Conservation (phyloP, 768 basidiomycete species). For the Cystofilobasidium bisporidii region DNA sequence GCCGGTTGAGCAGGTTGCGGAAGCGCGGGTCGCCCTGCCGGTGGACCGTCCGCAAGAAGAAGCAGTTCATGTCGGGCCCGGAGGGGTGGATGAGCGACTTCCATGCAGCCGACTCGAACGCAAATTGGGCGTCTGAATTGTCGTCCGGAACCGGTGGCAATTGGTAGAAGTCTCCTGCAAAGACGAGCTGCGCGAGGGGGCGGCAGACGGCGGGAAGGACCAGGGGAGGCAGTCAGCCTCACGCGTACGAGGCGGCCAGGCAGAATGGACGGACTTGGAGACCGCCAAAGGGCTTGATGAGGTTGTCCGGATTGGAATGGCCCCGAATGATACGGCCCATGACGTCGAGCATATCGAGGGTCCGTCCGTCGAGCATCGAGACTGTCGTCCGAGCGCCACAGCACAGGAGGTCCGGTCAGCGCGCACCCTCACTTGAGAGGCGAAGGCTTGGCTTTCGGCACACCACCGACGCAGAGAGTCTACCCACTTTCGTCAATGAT, state of each 20-base stretch:
- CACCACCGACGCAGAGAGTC: no score
- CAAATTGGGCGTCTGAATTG: slow-evolving; percentile 58
- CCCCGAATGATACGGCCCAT: slow-evolving; percentile 56
- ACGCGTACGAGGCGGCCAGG: no score
- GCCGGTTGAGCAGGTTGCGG: slow-evolving; percentile 8
- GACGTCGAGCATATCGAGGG: slow-evolving; percentile 72
- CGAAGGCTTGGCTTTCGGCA: no score
- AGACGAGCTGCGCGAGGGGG: slow-evolving; percentile 58
- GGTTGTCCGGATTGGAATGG: slow-evolving; percentile 40
- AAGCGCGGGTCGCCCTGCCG: slow-evolving; percentile 20
- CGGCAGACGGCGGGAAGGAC: no score
- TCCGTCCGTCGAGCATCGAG: slow-evolving; percentile 81
- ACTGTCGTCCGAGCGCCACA: slow-evolving; percentile 46
- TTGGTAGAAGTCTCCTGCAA: slow-evolving; percentile 97
- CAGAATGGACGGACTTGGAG: slow-evolving; percentile 56
- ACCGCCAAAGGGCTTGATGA: slow-evolving; percentile 67
- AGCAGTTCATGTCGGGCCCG: slow-evolving; percentile 34
- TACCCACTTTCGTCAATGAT: slow-evolving; percentile 74
- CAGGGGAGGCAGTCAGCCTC: not conserved
- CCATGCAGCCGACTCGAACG: slow-evolving; percentile 82
- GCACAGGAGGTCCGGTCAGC: no score
- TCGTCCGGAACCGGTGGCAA: slow-evolving; percentile 70
- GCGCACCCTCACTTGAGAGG: no score
- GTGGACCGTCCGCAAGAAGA: slow-evolving; percentile 16
- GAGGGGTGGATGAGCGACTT: slow-evolving; percentile 59